Base-by-base conservation (phyloP, 768 basidiomycete genomes). In the Tricholomella constricta region DNA sequence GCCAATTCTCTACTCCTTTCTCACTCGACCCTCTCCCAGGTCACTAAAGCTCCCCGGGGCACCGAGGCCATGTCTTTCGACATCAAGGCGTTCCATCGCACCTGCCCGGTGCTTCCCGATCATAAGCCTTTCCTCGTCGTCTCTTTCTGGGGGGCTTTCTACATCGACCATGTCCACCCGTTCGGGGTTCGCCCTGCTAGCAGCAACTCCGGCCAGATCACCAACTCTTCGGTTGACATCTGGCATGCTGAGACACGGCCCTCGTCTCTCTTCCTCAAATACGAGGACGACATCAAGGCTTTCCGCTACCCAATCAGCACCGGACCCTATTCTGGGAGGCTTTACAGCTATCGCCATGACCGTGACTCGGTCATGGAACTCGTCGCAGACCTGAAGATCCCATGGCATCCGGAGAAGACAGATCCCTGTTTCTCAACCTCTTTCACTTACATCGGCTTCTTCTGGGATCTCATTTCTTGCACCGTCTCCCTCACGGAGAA, bases 261-360 rank as follows among this genome's bases (percentile, higher is more conserved):
- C 5, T 32, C 40, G 3, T 19, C 25, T 26, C 7, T 26, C 3
- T 10, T 49, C 8, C 20, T 56, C 12, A 72, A 70, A 44, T 70
- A 63, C 60, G 69, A 64, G 1, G 70, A 71, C 45, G 67, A 72
- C 38, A 66, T 64, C 41, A 49, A 48, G n/a, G 52, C 60, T 35
- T 64, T 67, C n/a, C 55, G 62, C 23, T 37, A 63, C 41, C 45
- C 65, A n/a, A n/a, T n/a, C n/a, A n/a, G n/a, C n/a, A n/a, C n/a
- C n/a, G n/a, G n/a, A n/a, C n/a, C n/a, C n/a, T n/a, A n/a, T n/a
- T n/a, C n/a, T n/a, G n/a, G n/a, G n/a, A n/a, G n/a, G n/a, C n/a
- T n/a, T n/a, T n/a, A n/a, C n/a, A n/a, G n/a, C n/a, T n/a, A n/a
- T n/a, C n/a, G n/a, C n/a, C n/a, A n/a, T n/a, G n/a, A n/a, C n/a